Evolutionary conservation across 208 protist genomes (phyloP).

Genomic region (Borovskyia barvae): DNA sequence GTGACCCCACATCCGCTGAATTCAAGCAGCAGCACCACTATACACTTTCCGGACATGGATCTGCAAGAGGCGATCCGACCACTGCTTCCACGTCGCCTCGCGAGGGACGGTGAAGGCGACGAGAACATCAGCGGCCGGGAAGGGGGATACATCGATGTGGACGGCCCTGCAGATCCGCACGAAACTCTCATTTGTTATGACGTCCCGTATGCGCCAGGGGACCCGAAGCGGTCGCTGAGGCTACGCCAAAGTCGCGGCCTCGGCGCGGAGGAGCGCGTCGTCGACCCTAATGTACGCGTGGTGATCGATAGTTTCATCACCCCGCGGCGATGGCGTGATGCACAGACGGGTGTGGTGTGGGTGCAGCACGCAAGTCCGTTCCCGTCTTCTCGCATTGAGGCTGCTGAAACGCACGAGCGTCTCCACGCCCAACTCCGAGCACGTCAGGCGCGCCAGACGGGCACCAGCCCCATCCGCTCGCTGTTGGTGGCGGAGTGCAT

Average conservation of each 20-base stretch:
- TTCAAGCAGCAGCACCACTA: neutral
- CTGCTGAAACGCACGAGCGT: slow-evolving; percentile 56
- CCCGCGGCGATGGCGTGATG: slow-evolving; percentile 71
- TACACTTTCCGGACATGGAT: neutral
- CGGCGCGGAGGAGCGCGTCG: slow-evolving; percentile 22
- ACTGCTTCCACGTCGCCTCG: slow-evolving; percentile 31
- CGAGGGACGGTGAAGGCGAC: slow-evolving; percentile 7
- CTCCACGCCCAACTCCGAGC: slow-evolving; percentile 25
- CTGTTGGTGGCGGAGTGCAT: slow-evolving; percentile 82
- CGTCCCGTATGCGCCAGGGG: slow-evolving; percentile 63
- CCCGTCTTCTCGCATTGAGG: slow-evolving; percentile 70
- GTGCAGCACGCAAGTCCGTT: slow-evolving; percentile 84
- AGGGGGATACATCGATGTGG: slow-evolving; percentile 73
- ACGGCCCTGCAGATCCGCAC: slow-evolving; percentile 55
- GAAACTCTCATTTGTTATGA: slow-evolving; percentile 79
- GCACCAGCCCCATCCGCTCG: slow-evolving; percentile 73
- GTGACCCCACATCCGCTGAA: neutral
- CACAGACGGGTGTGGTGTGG: slow-evolving; percentile 55
- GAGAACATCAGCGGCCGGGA: neutral
- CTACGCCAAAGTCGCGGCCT: slow-evolving; percentile 47
- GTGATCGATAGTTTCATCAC: slow-evolving; percentile 84
- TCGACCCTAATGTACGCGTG: slow-evolving; percentile 80
- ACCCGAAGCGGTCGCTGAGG: slow-evolving; percentile 57
- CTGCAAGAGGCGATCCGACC: slow-evolving; percentile 32
- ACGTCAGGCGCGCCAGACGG: slow-evolving; percentile 36